phyloP scores from a whole-genome alignment of 2,329 filamentous ascomycete genomes.

The Colletotrichum echinochloae region DNA sequence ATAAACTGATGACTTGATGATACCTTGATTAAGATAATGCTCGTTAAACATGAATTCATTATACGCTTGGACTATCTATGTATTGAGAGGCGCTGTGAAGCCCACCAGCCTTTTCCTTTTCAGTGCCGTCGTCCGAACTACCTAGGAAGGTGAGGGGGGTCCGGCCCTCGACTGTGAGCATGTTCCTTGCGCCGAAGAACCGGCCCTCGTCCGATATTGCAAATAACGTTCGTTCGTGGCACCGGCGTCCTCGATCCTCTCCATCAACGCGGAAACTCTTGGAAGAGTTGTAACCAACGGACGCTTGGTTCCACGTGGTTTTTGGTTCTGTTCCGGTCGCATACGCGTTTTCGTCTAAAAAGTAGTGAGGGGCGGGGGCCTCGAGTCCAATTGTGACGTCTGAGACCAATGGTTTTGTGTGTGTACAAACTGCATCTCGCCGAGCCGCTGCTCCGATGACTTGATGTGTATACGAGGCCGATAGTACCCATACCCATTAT shows the following conservation, averaged over 20 bases:
- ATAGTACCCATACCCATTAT: neutral
- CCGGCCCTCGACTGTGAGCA: neutral
- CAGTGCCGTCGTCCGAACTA: neutral
- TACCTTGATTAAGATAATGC: neutral
- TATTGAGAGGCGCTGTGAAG: neutral
- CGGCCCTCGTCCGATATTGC: neutral
- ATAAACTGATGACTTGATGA: conserved; percentile 3
- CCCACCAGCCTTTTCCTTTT: neutral
- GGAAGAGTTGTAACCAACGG: neutral
- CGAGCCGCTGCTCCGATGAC: neutral
- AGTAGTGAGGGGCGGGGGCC: neutral
- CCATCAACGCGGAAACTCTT: no score
- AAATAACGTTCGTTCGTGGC: neutral
- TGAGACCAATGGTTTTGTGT: neutral
- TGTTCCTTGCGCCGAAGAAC: neutral
- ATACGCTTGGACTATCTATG: no score
- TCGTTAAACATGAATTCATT: conserved; percentile 3
- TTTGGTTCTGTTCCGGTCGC: neutral
- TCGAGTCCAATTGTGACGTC: neutral
- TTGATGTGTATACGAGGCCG: neutral
- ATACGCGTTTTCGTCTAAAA: neutral
- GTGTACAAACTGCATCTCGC: neutral
- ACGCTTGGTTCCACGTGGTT: neutral
- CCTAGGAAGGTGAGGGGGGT: neutral
- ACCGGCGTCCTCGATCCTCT: neutral